Base-by-base conservation (phyloP, 2,329 filamentous ascomycete species). In the Neofusicoccum laricinum region DNA sequence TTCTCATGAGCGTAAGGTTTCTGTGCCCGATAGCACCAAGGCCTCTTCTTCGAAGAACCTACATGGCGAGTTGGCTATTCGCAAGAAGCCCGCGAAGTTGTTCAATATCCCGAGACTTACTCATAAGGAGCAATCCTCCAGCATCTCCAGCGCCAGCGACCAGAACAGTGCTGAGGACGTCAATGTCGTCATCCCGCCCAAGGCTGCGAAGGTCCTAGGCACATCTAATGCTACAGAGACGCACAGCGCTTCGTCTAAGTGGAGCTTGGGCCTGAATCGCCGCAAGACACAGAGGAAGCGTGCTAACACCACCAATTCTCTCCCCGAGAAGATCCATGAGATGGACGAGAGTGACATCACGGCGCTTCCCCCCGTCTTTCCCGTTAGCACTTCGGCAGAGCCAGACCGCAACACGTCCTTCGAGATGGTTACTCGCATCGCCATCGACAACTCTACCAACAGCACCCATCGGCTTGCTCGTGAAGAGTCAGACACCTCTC, bases 401-500 rank as follows among this genome's bases (percentile, higher is more conserved):
- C 55, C 25, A 19, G 38, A 59, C 19, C 40, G 41, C 19, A 46
- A 59, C 15, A 15, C 21, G n/a, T 45, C 25, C 25, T 46, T 59
- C 17, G 55, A 46, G 19, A 30, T 19, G 15, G 21, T 10, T 4
- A 14, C 41, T 17, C 55, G 41, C 10, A 15, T 45, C 15, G 6
- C 55, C 10, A 45, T 59, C 25, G 55, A 46, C 1, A 36, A 38
- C 2, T 34, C 61, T 21, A 30, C 12, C 21, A 25, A 11, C n/a
- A 51, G 46, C 43, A 19, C 10, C 40, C 25, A 25, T 12, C 40
- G 11, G n/a, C 30, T 46, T 15, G 41, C 19, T 19, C 30, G 34
- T 48, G 30, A 38, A 36, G 59, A 61, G 4, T 67, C 68, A 0
- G 61, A 65, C 17, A 68, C 68, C n/a, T 67, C 65, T 19, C 59